Base-by-base conservation (phyloP, 805 yeast species). In the Yarrowia osloensis region DNA sequence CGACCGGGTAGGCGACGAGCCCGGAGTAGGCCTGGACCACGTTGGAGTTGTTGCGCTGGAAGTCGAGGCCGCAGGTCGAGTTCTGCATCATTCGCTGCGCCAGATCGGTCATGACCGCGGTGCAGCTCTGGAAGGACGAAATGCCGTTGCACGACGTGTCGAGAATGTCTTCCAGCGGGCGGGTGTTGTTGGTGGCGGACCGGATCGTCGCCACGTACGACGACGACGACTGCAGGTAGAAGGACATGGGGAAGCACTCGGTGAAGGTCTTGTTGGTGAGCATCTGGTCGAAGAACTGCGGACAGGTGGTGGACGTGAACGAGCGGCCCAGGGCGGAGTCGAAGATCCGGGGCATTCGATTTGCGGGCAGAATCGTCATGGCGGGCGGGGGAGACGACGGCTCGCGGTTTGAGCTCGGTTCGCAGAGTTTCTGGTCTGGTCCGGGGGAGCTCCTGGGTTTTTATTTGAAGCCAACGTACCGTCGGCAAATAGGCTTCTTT, bases 211-310 rank as follows among this genome's bases (percentile, higher is more conserved):
- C 35, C 54, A 73, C 73, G 66, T 74, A 75, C 6, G 77, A 73
- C 24, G 71, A 61, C 9, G 77, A 75, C 61, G 68, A 74, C 65
- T 70, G 71, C 12, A 75, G 70, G 50, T 69, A 73, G 63, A 75
- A 75, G 17, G 77, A 74, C 69, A 75, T 69, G 15, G 77, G 77
- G 35, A 69, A 71, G 69, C 77, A 75, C 19, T 69, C 49, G 22
- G 70, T 66, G 57, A 75, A 75, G 21, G 67, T 54, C 42, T 66
- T 67, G 63, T 74, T 71, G 28, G 54, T 46, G 9, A 74, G 70
- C 65, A 75, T 74, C 19, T 22, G 19, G 24, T 69, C 44, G 69
- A 75, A 74, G 66, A 71, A 75, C 17, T 52, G 40, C 28, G 72
- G 73, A 57, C 77, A 75, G 5, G 75, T 67, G 1, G 63, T 22